Percentiles rank a stretch among this genome's conserved stretches.
Conservation (phyloP, 2,329 filamentous ascomycete genomes). For the Niveomyces coronatus region DNA sequence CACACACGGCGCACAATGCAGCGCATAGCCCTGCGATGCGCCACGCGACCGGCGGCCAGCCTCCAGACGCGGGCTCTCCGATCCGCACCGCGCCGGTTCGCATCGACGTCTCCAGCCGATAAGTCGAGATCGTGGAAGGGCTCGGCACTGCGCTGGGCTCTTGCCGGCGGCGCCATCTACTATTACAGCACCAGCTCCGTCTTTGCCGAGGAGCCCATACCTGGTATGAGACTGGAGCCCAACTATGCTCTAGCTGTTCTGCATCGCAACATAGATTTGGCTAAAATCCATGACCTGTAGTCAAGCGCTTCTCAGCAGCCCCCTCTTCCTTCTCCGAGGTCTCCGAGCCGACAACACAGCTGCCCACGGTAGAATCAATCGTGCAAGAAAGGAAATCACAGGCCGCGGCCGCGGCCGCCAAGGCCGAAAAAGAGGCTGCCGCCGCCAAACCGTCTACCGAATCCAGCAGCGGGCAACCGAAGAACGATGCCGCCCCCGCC, state of each 20-base stretch:
- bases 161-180: slow-evolving; percentile 71
- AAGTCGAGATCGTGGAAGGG: slow-evolving; percentile 78
- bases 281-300: too few relatives aligned
- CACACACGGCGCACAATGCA: slow-evolving; percentile 32
- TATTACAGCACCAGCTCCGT: slow-evolving; percentile 87
- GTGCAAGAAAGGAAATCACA: slow-evolving; percentile 44
- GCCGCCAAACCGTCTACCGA: slow-evolving; percentile 20
- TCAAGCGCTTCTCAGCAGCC: slow-evolving; percentile 22
- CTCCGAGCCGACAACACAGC: slow-evolving; percentile 22
- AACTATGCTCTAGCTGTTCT: neutral
- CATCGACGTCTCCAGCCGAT: slow-evolving; percentile 42
- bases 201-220: slow-evolving; percentile 72
- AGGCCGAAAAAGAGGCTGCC: slow-evolving; percentile 15
- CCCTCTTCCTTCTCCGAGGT: slow-evolving; percentile 46
- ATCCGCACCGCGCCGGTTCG: slow-evolving; percentile 37
- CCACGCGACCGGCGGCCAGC: slow-evolving; percentile 33
- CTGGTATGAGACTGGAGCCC: slow-evolving; percentile 39
- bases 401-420: slow-evolving; percentile 13
- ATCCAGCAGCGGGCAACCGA: slow-evolving; percentile 16
- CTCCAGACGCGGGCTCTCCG: slow-evolving; percentile 30
- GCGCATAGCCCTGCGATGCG: slow-evolving; percentile 38
- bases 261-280: neutral
- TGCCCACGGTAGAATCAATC: slow-evolving; percentile 57
- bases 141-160: slow-evolving; percentile 58
- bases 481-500: slow-evolving; percentile 11